These are phyloP conservation scores for Aspergillus niger DNA, from an alignment of 2,329 filamentous ascomycete genomes.

Conservation along the genomic window DNA sequence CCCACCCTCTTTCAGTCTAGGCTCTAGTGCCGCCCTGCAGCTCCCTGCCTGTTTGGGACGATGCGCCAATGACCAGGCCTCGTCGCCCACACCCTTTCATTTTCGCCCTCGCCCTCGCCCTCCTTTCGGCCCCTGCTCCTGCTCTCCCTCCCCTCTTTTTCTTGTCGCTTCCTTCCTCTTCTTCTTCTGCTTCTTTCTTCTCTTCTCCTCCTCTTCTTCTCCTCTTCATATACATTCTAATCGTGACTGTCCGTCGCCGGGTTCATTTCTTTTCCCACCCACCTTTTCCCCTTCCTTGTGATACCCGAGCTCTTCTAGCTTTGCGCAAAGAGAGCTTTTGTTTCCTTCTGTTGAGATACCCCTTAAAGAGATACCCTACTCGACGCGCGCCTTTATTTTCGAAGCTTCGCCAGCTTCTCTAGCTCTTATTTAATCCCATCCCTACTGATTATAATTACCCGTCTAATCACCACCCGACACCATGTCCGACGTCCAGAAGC, in stretches of 20 bases:
- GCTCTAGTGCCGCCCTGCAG: slow-evolving; percentile 26
- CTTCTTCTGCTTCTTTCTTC: slow-evolving; percentile 29
- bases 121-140: slow-evolving; percentile 19
- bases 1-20: slow-evolving; percentile 15
- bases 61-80: slow-evolving; percentile 13
- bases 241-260: slow-evolving; percentile 22
- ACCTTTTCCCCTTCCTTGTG: slow-evolving; percentile 34
- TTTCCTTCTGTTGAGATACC: slow-evolving; percentile 40
- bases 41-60: slow-evolving; percentile 25
- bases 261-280: slow-evolving; percentile 21
- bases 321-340: slow-evolving; percentile 33
- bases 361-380: slow-evolving; percentile 29
- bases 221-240: slow-evolving; percentile 26
- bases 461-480: slow-evolving; percentile 36
- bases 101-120: slow-evolving; percentile 8
- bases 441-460: slow-evolving; percentile 22
- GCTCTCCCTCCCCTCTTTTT: slow-evolving; percentile 27
- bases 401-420: slow-evolving; percentile 23
- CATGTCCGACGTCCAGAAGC: slow-evolving; percentile 76
- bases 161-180: slow-evolving; percentile 30
- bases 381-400: slow-evolving; percentile 18
- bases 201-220: slow-evolving; percentile 23
- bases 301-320: slow-evolving; percentile 44
- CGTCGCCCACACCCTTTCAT: slow-evolving; percentile 20
- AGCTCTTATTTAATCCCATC: slow-evolving; percentile 22